phyloP scores from a whole-genome alignment of 75 land plant genomes.

The Picea glauca region DNA sequence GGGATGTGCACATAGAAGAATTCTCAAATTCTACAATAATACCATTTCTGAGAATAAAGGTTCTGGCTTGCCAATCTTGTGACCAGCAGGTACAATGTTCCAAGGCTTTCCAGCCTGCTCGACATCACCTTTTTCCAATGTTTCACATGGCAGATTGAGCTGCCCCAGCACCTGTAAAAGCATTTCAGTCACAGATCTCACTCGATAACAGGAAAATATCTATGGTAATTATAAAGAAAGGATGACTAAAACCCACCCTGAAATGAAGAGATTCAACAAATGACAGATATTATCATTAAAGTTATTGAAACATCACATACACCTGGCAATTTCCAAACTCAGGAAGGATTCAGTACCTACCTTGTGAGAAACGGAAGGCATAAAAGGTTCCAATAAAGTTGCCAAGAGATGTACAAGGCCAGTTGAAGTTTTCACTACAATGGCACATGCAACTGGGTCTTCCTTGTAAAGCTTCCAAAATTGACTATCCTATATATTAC shows the following conservation, averaged over 20 bases:
- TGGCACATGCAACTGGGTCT: conserved; percentile 63
- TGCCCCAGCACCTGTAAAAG: conserved; percentile 64
- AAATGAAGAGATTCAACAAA: background rate
- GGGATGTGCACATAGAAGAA: background rate
- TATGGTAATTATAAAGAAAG: background rate
- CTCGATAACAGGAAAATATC: background rate
- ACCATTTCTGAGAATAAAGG: conserved; percentile 94
- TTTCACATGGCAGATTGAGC: conserved; percentile 58
- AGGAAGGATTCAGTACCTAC: conserved; percentile 20
- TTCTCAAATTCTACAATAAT: background rate
- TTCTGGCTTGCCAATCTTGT: conserved; percentile 78
- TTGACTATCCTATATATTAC: conserved; percentile 58
- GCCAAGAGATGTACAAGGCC: conserved; percentile 89
- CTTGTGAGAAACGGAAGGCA: conserved; percentile 89
- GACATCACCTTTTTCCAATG: conserved; percentile 59
- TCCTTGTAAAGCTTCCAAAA: conserved; percentile 96
- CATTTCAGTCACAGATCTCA: conserved; percentile 1
- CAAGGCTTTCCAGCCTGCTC: conserved; percentile 55
- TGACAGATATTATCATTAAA: background rate
- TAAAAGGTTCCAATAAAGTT: conserved; percentile 88
- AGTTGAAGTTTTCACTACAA: conserved; percentile 76
- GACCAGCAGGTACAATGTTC: conserved; percentile 77
- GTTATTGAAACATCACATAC: background rate
- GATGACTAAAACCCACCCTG: background rate
- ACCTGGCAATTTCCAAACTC: background rate